Evolutionary conservation across 2,329 filamentous ascomycete species (phyloP), one percentile per base, ranked within the genome.

Genomic region (Alternaria infectoria): DNA sequence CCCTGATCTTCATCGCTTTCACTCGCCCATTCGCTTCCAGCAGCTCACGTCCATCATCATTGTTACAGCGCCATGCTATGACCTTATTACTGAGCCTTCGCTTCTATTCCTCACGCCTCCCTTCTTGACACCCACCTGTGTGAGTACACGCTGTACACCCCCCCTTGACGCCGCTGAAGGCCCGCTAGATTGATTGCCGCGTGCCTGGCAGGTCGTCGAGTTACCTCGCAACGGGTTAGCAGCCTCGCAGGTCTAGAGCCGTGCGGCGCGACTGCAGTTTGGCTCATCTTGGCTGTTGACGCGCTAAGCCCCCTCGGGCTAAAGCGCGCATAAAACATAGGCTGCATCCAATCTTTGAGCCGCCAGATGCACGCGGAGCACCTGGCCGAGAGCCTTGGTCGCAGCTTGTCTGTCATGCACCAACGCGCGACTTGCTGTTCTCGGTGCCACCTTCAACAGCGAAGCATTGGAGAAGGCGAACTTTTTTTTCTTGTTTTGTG

Each of bases 371-470:
- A 65, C 58, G 62, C 65, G 69, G 69, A 68, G 69, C 50, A 54
- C 51, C 67, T 69, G 66, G 66, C 67, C 69, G 69, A 65, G 65
- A 66, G 64, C 56, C 63, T 68, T 66, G 60, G 54, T 46, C 45
- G 51, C 40, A 54, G 64, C 64, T 65, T 67, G 64, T 66, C 55
- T 62, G 44, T 64, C 51, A 64, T 69, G 69, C 62, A 70, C 57
- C 60, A 61, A 44, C 63, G 63, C 65, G 46, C 58, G 49, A 69
- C 61, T 58, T 69, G 59, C 66, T 64, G 25, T 57, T 62, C 62
- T 64, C 17, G 65, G 58, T 45, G 43, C 44, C 44, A 57, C 54
- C 40, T 57, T 40, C 26, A 49, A 47, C 44, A 47, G 54, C 54
- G 56, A 58, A 58, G 46, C 56, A 49, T 58, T 58, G 25, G 23